These are phyloP conservation scores for Aphanocladium album DNA, from an alignment of 2,329 filamentous ascomycete species.

Conservation along the genomic window DNA sequence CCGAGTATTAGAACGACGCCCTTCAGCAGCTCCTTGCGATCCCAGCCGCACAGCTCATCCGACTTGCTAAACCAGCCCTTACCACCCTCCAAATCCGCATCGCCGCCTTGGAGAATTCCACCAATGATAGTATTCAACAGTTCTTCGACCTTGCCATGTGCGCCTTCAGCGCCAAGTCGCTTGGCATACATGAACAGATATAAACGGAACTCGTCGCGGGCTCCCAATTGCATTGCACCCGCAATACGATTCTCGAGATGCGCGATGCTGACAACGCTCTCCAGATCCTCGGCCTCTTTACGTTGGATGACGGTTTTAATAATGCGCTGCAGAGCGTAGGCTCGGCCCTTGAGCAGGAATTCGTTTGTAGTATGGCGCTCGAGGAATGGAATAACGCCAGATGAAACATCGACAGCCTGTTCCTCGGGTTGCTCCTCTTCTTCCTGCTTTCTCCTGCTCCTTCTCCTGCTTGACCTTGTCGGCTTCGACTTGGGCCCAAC, in stretches of 20 bases:
- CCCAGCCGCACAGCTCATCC: slow-evolving; percentile 83
- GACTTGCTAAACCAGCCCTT: slow-evolving; percentile 61
- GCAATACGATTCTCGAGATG: slow-evolving; percentile 94
- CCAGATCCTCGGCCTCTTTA: slow-evolving; percentile 88
- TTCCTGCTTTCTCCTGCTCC: slow-evolving; percentile 28
- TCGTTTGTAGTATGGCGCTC: slow-evolving; percentile 95
- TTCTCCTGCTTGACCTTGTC: background rate
- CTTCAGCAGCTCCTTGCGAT: slow-evolving; percentile 78
- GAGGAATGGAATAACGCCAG: slow-evolving; percentile 86
- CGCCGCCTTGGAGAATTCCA: slow-evolving; percentile 53
- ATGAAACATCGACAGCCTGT: slow-evolving; percentile 60
- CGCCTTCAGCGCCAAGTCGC: slow-evolving; percentile 82
- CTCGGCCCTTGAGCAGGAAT: slow-evolving; percentile 82
- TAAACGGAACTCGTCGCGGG: slow-evolving; percentile 86
- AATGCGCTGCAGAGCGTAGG: slow-evolving; percentile 84
- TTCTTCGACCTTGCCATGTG: slow-evolving; percentile 87
- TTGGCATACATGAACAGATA: slow-evolving; percentile 99
- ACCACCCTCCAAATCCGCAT: slow-evolving; percentile 38
- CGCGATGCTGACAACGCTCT: slow-evolving; percentile 85
- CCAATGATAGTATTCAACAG: slow-evolving; percentile 77
- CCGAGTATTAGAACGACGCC: slow-evolving; percentile 90
- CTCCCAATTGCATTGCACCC: slow-evolving; percentile 76
- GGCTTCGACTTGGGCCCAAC: slow-evolving; percentile 52
- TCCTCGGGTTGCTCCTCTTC: slow-evolving; percentile 38
- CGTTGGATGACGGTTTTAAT: slow-evolving; percentile 84